A percentile compares a stretch with the other conserved stretches of the same genome.
Conservation (phyloP, 2,329 filamentous ascomycete genomes). For the Phaeosphaeria sp. region DNA sequence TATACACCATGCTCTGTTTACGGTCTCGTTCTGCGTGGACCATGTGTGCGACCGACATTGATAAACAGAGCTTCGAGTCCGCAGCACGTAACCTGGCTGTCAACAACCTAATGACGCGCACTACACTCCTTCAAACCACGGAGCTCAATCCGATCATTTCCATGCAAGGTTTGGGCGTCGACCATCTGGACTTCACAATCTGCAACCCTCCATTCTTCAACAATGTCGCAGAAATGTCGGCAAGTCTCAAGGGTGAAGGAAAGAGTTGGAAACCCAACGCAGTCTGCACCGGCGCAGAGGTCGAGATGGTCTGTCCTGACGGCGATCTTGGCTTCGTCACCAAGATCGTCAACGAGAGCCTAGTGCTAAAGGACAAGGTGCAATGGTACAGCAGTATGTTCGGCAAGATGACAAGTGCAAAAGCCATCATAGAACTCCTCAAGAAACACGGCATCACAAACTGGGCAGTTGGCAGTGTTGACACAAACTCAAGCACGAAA, state of each 20-base stretch:
- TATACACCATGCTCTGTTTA: conserved; percentile 86
- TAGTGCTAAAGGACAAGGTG: conserved; percentile 65
- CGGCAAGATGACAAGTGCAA: conserved; percentile 75
- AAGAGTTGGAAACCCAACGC: conserved; percentile 75
- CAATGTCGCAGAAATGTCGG: conserved; percentile 71
- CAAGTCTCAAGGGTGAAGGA: conserved; percentile 61
- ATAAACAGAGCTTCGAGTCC: conserved; percentile 69
- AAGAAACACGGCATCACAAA: conserved; percentile 69
- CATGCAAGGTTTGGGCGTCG: conserved; percentile 60
- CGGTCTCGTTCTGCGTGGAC: conserved; percentile 70
- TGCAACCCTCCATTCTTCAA: conserved; percentile 94
- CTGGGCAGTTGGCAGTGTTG: conserved; percentile 80
- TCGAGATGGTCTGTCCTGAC: conserved; percentile 85
- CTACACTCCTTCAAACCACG: conserved; percentile 66
- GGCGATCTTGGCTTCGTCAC: conserved; percentile 79
- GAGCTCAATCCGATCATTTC: conserved; percentile 67
- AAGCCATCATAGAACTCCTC: conserved; percentile 65
- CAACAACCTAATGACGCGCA: conserved; percentile 70
- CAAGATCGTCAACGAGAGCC: conserved; percentile 73
- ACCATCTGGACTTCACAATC: conserved; percentile 80
- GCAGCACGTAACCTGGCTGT: conserved; percentile 70
- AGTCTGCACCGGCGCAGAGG: conserved; percentile 75
- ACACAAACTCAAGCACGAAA: conserved; percentile 76
- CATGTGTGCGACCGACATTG: conserved; percentile 69
- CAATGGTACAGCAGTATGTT: conserved; percentile 94